Conservation (phyloP, 306 rosid species). For the Neltuma alba region DNA sequence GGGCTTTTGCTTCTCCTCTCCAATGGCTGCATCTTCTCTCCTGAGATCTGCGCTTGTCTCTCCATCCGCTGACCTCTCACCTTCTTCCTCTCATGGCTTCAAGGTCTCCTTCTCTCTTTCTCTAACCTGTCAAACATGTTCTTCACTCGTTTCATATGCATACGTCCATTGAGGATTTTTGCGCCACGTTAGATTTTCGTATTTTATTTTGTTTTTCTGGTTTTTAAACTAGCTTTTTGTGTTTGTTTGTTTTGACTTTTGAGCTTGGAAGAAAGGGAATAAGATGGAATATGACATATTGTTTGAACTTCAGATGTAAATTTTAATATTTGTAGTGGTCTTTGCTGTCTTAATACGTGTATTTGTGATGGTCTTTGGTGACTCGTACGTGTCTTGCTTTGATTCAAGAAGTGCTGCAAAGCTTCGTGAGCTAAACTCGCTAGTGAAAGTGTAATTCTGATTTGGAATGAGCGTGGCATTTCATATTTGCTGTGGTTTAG, state of each 20-base stretch:
- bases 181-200: not conserved
- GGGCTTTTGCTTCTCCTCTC: constrained; percentile 38
- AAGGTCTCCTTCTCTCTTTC: constrained; percentile 46
- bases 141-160: not conserved
- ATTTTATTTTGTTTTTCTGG: not conserved
- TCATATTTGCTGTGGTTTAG: not conserved
- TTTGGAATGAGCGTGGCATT: not conserved
- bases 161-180: not conserved
- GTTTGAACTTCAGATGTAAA: not conserved
- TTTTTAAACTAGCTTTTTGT: not conserved
- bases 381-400: not conserved
- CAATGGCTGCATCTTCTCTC: constrained; percentile 76
- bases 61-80: constrained; percentile 47
- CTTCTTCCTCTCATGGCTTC: constrained; percentile 40
- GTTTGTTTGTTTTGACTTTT: not conserved
- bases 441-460: not conserved
- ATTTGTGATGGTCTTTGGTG: not conserved
- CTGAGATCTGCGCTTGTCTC: constrained; percentile 63
- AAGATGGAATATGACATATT: not conserved
- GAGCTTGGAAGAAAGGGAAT: not conserved
- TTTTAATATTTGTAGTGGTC: not conserved
- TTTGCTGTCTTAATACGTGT: not conserved
- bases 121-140: not conserved
- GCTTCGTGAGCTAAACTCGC: not conserved
- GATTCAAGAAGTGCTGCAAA: not conserved